phyloP scores from a whole-genome alignment of 2,329 filamentous ascomycete genomes.

The Botryotinia calthae region DNA sequence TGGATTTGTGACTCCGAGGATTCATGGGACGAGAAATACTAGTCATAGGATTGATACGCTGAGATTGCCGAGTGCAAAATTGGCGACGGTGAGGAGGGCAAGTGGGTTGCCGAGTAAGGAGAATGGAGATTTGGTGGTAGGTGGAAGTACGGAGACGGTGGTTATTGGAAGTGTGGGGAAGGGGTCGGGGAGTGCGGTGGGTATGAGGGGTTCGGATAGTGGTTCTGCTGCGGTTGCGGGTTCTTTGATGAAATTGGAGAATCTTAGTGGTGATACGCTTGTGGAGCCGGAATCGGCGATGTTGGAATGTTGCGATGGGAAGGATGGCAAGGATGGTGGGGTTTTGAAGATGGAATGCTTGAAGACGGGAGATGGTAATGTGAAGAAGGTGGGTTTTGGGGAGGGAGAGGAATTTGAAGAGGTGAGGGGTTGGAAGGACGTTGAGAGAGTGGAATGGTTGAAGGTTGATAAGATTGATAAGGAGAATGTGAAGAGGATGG shows the following conservation, averaged over 20 bases:
- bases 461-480: neutral
- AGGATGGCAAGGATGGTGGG: neutral
- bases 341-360: neutral
- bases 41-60: constrained; percentile 17
- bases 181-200: too few species aligned
- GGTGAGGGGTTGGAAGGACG: neutral
- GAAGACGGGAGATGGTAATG: neutral
- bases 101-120: neutral
- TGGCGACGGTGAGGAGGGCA: constrained; percentile 13
- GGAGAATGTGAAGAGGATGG: neutral
- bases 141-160: constrained; percentile 1
- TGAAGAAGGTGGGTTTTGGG: neutral
- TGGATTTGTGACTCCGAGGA: neutral
- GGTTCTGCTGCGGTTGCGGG: neutral
- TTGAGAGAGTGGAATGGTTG: neutral
- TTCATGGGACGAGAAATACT: neutral
- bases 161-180: constrained; percentile 1
- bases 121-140: neutral
- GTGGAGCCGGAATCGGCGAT: neutral
- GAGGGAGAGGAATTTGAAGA: neutral
- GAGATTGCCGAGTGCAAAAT: neutral
- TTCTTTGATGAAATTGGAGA: neutral
- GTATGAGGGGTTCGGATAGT: neutral
- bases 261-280: constrained; percentile 3
- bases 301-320: neutral